Evolutionary conservation across 2,329 filamentous ascomycete genomes (phyloP).

Genomic region (Pseudocercospora eumusae): DNA sequence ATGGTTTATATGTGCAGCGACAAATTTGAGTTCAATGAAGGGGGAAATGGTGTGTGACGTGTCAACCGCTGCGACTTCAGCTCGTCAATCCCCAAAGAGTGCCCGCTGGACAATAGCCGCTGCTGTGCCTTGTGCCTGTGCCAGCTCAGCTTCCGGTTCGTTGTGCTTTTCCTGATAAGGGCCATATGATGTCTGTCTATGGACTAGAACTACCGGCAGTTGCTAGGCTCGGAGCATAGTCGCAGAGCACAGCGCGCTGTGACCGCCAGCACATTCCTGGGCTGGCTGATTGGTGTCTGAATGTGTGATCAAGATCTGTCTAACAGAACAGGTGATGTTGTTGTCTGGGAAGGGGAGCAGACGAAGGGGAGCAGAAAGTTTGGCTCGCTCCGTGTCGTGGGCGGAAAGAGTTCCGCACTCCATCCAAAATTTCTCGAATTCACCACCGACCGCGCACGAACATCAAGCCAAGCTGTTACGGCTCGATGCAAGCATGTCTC

Average conservation of each 20-base stretch:
- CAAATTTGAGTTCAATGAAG: conserved; percentile 2
- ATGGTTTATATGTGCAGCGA: neutral
- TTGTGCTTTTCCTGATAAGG: neutral
- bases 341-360: neutral
- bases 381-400: neutral
- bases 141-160: neutral
- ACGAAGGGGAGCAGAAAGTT: neutral
- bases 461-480: neutral
- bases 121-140: neutral
- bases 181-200: neutral
- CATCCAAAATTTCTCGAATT: neutral
- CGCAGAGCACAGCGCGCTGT: neutral
- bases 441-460: neutral
- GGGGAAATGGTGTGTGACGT: conserved; percentile 6
- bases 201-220: no score
- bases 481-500: conserved; percentile 49
- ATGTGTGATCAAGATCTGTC: neutral
- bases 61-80: neutral
- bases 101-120: no score
- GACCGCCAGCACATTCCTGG: neutral
- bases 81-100: neutral
- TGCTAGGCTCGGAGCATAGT: neutral
- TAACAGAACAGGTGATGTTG: neutral
- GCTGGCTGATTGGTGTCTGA: neutral
- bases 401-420: neutral